A percentile compares a stretch with the other conserved stretches of the same genome.
Conservation (phyloP, 768 basidiomycete genomes). For the Trametes maxima region DNA sequence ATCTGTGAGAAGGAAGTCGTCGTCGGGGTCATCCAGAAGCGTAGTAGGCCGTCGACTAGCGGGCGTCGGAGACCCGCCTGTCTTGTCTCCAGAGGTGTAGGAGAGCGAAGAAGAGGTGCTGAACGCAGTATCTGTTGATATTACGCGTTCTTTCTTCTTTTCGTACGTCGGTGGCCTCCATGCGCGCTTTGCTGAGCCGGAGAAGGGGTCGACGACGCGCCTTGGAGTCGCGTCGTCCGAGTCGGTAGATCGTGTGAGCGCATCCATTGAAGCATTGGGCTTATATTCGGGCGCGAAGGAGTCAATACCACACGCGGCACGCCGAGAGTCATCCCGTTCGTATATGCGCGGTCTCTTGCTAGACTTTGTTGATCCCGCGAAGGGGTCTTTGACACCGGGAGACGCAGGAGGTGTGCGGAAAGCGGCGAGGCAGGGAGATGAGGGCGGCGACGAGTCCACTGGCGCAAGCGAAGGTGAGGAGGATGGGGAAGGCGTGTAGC, state of each 20-base stretch:
- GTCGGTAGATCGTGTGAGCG: constrained; percentile 3
- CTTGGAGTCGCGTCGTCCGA: constrained; percentile 15
- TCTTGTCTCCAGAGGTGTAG: not conserved
- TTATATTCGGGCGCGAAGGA: not conserved
- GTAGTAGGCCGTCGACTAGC: not conserved
- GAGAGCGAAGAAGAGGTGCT: constrained; percentile 12
- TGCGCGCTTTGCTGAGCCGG: constrained; percentile 20
- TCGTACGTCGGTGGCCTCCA: constrained; percentile 27
- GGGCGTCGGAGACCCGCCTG: constrained; percentile 4
- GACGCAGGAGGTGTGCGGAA: constrained; percentile 36
- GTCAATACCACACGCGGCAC: not conserved
- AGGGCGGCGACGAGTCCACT: constrained; percentile 41
- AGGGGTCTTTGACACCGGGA: constrained; percentile 45
- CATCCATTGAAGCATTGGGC: constrained; percentile 15
- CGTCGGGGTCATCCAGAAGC: not conserved
- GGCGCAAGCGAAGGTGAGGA: constrained; percentile 41
- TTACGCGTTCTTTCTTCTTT: constrained; percentile 19
- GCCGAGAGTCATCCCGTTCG: constrained; percentile 30
- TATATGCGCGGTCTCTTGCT: constrained; percentile 45
- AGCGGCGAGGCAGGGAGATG: constrained; percentile 35
- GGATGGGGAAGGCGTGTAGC: constrained; percentile 8
- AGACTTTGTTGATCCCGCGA: constrained; percentile 60
- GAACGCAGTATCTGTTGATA: not conserved
- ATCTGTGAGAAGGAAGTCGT: constrained; percentile 20
- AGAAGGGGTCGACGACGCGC: constrained; percentile 25